Evolutionary conservation across 2,329 filamentous ascomycete genomes (phyloP).

Genomic region (Cladosporium sp.): DNA sequence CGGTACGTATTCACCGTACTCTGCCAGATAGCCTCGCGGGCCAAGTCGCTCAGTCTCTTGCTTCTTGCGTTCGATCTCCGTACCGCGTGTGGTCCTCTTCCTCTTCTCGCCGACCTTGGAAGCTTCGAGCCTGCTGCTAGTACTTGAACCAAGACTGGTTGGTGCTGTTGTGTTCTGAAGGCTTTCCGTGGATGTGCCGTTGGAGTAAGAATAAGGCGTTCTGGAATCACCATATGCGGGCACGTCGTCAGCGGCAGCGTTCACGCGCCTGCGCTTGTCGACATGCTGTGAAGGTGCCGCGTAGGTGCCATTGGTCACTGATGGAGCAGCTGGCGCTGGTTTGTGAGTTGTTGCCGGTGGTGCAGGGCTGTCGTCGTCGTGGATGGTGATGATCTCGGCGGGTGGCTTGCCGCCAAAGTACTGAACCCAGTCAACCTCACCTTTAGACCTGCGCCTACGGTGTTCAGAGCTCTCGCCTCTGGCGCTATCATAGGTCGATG

Average conservation of each 20-base stretch:
- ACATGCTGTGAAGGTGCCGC: conserved; percentile 50
- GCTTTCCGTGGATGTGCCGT: conserved; percentile 54
- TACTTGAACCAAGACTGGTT: conserved; percentile 76
- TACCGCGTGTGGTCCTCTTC: conserved; percentile 67
- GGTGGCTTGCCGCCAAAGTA: conserved; percentile 43
- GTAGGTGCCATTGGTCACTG: conserved; percentile 17
- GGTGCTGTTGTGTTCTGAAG: conserved; percentile 73
- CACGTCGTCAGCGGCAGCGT: conserved; percentile 29
- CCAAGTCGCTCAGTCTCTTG: conserved; percentile 32
- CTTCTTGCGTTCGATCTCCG: conserved; percentile 34
- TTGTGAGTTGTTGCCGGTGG: conserved; percentile 24
- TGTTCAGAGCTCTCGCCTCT: conserved; percentile 20
- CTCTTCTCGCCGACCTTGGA: conserved; percentile 78
- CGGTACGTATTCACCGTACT: conserved; percentile 70
- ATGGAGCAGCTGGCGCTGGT: conserved; percentile 3
- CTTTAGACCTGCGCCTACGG: conserved; percentile 24
- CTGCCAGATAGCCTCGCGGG: conserved; percentile 33
- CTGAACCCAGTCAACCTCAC: conserved; percentile 39
- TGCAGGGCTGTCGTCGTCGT: conserved; percentile 47
- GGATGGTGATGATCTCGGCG: conserved; percentile 54
- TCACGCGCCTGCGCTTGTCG: conserved; percentile 74
- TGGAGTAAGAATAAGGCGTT: conserved; percentile 71
- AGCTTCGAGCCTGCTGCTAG: conserved; percentile 64
- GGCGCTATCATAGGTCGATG: conserved; percentile 5
- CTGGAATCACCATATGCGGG: conserved; percentile 48